These are phyloP conservation scores for Hyaloraphidium curvatum DNA, from an alignment of 192 early-diverging fungal genomes.

Conservation along the genomic window DNA sequence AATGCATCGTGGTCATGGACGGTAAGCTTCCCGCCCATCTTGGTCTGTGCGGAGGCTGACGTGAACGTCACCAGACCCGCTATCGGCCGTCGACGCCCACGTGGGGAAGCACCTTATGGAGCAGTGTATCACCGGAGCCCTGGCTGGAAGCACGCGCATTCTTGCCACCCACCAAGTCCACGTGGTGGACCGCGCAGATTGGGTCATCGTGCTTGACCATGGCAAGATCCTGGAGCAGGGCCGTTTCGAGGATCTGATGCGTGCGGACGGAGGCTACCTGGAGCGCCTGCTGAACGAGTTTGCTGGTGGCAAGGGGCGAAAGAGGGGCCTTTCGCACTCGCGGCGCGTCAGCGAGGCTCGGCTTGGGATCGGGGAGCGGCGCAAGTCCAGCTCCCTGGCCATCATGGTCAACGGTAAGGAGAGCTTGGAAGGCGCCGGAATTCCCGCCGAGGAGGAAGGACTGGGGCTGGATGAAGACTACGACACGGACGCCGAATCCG, in stretches of 20 bases:
- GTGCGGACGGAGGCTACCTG: conserved; percentile 17
- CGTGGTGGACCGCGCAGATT: conserved; percentile 25
- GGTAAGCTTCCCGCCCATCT: too few species aligned
- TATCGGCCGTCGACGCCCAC: background rate
- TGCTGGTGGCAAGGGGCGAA: conserved; percentile 11
- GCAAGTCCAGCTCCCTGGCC: too few species aligned
- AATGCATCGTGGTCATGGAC: too few species aligned
- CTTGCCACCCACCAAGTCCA: conserved; percentile 70
- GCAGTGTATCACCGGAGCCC: conserved; percentile 38
- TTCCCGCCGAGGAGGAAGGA: conserved; percentile 4
- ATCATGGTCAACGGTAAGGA: too few species aligned
- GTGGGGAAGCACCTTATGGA: background rate
- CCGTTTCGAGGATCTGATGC: conserved; percentile 27
- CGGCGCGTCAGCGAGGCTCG: too few species aligned
- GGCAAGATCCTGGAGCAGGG: conserved; percentile 32
- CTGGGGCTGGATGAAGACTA: conserved; percentile 9
- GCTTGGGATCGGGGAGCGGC: too few species aligned
- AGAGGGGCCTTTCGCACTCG: too few species aligned
- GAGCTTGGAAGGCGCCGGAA: too few species aligned
- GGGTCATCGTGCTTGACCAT: conserved; percentile 23
- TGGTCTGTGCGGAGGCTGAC: too few species aligned
- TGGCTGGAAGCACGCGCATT: conserved; percentile 57
- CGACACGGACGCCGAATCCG: conserved; percentile 18
- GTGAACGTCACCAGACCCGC: too few species aligned
- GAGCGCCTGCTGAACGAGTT: conserved; percentile 15